Evolutionary conservation across 768 basidiomycete species (phyloP), one percentile per base, ranked within the genome.

Genomic region (Mrakia blollopis): DNA sequence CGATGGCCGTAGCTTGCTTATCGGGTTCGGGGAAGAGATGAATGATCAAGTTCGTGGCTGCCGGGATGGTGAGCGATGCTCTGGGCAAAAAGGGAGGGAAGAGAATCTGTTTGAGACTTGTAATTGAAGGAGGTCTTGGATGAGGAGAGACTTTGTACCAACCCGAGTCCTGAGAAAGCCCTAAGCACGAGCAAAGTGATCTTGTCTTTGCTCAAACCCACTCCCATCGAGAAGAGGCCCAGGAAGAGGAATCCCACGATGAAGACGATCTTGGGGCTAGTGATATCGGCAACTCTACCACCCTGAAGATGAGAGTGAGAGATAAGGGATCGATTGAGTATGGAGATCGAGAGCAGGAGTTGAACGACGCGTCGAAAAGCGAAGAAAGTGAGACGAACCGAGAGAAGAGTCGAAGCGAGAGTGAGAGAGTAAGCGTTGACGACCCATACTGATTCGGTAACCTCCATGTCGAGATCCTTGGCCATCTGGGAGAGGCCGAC

Each of bases 11-110:
- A 9, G 52, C 52, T 9, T 54, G 52, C 52, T 54, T 54, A 8
- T 54, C 52, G 52, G 86, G 86, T 16, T 87, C 85, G 0, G 87
- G 86, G 81, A 86, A 89, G 79, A 87, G 82, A 62, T 85, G 84
- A 9, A 88, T 86, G 28, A 88, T 84, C 41, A 89, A 83, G 60
- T 85, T 82, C n/a, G 86, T 32, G 1, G 73, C 73, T 2, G 73
- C 61, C 0, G 73, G 73, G 47, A 74, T 74, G 10, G 50, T 54
- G 1, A 37, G 10, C 1, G 54, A 28, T 0, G 52, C 52, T 37
- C 47, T 61, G 41, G 3, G 52, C 37, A 37, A 63, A 10, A 32
- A 28, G 28, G 5, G 32, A n/a, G 28, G 61, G n/a, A n/a, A n/a
- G n/a, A n/a, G n/a, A n/a, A n/a, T 62, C 61, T 8, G n/a, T 14